Evolutionary conservation across 148 eudicot genomes (phyloP).

Genomic region (Persicaria maculosa): DNA sequence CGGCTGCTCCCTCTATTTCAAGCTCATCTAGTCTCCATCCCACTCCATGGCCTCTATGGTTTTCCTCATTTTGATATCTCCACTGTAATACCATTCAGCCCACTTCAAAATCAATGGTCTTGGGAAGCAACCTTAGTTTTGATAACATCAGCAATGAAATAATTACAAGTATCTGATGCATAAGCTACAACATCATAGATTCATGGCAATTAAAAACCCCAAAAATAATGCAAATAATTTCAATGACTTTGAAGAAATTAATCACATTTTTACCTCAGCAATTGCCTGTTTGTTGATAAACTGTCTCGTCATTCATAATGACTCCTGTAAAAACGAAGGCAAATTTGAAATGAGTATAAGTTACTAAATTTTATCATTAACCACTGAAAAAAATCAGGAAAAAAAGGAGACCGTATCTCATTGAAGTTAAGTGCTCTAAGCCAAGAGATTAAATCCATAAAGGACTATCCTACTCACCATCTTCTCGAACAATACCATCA

Average conservation of each 20-base stretch:
- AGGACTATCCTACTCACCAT: slow-evolving; percentile 37
- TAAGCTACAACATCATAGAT: too few relatives aligned
- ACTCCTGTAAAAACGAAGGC: slow-evolving; percentile 48
- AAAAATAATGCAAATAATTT: background rate
- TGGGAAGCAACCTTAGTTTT: too few relatives aligned
- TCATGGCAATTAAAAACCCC: background rate
- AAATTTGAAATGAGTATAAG: background rate
- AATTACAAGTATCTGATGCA: too few relatives aligned
- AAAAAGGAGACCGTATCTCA: background rate
- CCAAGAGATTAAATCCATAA: background rate
- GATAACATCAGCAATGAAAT: too few relatives aligned
- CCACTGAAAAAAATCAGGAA: background rate
- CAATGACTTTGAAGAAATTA: background rate
- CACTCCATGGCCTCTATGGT: too few relatives aligned
- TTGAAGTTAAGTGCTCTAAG: background rate
- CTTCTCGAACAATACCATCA: slow-evolving; percentile 98
- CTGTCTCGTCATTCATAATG: slow-evolving; percentile 96
- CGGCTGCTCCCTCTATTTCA: too few relatives aligned
- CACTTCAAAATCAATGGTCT: too few relatives aligned
- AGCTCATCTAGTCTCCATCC: too few relatives aligned
- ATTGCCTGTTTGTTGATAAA: slow-evolving; percentile 95
- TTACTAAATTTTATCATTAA: background rate
- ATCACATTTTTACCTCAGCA: slow-evolving; percentile 52
- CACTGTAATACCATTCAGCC: too few relatives aligned
- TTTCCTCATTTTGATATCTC: too few relatives aligned